Percentiles rank a stretch among this genome's conserved stretches.
phyloP scores from a whole-genome alignment of 192 early-diverging fungal genomes.

The Ambispora gerdemannii region DNA sequence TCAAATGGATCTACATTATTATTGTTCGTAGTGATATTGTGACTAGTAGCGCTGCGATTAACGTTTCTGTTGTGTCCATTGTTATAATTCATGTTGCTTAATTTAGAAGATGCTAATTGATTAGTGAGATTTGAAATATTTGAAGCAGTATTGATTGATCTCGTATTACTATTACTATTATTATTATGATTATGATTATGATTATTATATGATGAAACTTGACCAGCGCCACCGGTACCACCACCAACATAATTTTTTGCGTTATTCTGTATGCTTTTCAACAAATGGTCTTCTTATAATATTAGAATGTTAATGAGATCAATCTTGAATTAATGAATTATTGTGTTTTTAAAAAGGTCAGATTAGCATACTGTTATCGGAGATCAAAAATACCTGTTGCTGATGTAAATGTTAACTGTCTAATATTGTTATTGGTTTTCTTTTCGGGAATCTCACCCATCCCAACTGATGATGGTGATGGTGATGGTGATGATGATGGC shows the following conservation, averaged over 20 bases:
- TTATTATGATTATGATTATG: not conserved
- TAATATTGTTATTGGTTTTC: not conserved
- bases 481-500: not conserved
- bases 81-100: not conserved
- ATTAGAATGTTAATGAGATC: too few species aligned
- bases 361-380: not conserved
- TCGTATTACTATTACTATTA: not conserved
- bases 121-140: not conserved
- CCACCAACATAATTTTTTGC: too few species aligned
- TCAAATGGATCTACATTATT: conserved; percentile 22
- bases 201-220: too few species aligned
- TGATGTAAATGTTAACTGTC: not conserved
- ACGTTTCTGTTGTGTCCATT: not conserved
- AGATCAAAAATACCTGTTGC: not conserved
- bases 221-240: too few species aligned
- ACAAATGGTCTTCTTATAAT: too few species aligned
- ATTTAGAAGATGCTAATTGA: not conserved
- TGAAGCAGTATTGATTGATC: not conserved
- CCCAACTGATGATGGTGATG: not conserved
- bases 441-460: not conserved
- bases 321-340: not conserved
- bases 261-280: too few species aligned
- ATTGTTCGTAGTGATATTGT: not conserved
- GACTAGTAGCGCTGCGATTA: not conserved
- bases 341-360: not conserved